A percentile compares a stretch with the other conserved stretches of the same genome.
phyloP scores from a whole-genome alignment of 768 basidiomycete species.

The Tricholoma flavovirens region DNA sequence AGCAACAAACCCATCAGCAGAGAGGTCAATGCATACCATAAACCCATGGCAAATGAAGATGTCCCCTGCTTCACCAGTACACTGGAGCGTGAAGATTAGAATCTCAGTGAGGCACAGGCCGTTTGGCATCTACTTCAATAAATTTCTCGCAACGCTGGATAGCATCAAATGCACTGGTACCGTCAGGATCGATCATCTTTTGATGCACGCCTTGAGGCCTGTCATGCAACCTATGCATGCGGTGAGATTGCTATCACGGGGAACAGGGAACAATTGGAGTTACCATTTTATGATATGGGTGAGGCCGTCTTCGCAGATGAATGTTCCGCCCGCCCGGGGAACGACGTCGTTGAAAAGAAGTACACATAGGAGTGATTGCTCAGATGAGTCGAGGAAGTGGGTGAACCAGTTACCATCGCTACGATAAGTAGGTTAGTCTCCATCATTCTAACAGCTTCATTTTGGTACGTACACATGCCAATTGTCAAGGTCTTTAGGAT shows the following conservation, averaged over 20 bases:
- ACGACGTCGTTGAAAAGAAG: constrained; percentile 1
- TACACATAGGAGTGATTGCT: constrained; percentile 1
- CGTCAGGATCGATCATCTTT: constrained; percentile 1
- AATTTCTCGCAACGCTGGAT: constrained; percentile 1
- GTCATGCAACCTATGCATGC: not conserved
- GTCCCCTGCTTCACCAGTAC: constrained; percentile 1
- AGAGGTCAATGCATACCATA: not conserved
- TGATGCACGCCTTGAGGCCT: not conserved
- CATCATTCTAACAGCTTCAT: not conserved
- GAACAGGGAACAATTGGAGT: too few species aligned
- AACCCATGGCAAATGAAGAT: constrained; percentile 3
- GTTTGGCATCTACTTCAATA: not conserved
- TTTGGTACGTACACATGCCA: constrained; percentile 1
- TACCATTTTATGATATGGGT: constrained; percentile 2
- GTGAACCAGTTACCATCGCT: constrained; percentile 5
- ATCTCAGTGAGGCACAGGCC: not conserved
- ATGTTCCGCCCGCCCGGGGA: constrained; percentile 1
- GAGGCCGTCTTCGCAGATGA: constrained; percentile 2
- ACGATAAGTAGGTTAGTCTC: not conserved
- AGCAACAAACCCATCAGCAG: not conserved
- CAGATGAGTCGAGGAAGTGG: constrained; percentile 5
- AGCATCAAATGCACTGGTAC: constrained; percentile 1
- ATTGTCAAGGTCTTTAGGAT: constrained; percentile 2
- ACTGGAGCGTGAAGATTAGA: not conserved
- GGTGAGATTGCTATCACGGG: not conserved